These are phyloP conservation scores for Achaetomium macrosporum DNA, from an alignment of 2,329 filamentous ascomycete species.

Conservation along the genomic window DNA sequence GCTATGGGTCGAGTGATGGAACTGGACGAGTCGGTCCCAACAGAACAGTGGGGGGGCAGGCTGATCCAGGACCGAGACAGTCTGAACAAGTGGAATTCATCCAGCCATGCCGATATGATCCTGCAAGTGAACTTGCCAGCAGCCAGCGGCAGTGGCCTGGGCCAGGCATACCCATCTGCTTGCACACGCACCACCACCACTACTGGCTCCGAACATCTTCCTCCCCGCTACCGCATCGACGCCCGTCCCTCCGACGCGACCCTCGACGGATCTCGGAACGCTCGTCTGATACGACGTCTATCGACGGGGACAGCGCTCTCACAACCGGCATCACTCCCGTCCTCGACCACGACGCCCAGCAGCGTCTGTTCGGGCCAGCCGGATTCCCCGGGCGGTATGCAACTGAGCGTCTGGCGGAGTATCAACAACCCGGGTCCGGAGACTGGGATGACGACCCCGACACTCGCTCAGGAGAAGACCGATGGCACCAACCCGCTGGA, in stretches of 20 bases:
- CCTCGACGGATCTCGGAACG: constrained; percentile 8
- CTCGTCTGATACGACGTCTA: constrained; percentile 2
- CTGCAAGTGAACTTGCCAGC: background rate
- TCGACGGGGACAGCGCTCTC: too few relatives aligned
- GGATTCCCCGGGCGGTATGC: constrained; percentile 26
- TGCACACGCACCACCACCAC: constrained; percentile 58
- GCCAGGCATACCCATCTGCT: constrained; percentile 33
- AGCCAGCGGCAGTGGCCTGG: background rate
- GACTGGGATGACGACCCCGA: constrained; percentile 12
- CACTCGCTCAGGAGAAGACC: constrained; percentile 13
- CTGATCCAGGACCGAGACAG: constrained; percentile 13
- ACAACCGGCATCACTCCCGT: constrained; percentile 17
- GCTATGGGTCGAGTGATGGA: constrained; percentile 9
- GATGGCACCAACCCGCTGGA: background rate
- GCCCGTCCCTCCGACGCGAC: constrained; percentile 17
- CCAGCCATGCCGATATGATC: background rate
- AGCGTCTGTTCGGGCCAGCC: constrained; percentile 16
- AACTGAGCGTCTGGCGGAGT: constrained; percentile 29
- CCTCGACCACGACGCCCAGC: constrained; percentile 10
- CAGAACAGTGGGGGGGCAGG: constrained; percentile 14
- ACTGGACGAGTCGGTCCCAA: constrained; percentile 16
- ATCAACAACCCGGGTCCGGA: constrained; percentile 19
- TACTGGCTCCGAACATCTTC: constrained; percentile 44
- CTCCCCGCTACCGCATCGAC: constrained; percentile 13
- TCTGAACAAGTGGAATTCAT: constrained; percentile 3